These are phyloP conservation scores for Emmonsiellopsis sp. DNA, from an alignment of 2,329 filamentous ascomycete genomes.

Conservation along the genomic window DNA sequence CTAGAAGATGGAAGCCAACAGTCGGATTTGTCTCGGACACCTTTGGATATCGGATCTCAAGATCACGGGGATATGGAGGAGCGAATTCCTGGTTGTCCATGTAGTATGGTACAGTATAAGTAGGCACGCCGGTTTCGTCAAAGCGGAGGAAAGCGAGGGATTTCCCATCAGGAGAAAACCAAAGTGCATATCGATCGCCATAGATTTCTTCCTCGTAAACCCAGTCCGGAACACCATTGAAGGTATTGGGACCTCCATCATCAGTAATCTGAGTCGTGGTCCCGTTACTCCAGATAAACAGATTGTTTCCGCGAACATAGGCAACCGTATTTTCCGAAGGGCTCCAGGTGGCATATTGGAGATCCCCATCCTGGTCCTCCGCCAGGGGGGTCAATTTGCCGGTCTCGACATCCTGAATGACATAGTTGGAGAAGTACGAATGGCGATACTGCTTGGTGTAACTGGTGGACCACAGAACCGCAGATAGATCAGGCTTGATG, in stretches of 20 bases:
- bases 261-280: slow-evolving; percentile 58
- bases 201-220: slow-evolving; percentile 84
- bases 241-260: slow-evolving; percentile 73
- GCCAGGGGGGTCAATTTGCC: slow-evolving; percentile 49
- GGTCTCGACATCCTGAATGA: slow-evolving; percentile 52
- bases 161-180: slow-evolving; percentile 83
- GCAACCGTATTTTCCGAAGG: slow-evolving; percentile 52
- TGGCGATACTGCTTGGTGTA: slow-evolving; percentile 60
- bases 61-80: slow-evolving; percentile 52
- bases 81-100: slow-evolving; percentile 51
- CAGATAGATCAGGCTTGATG: slow-evolving; percentile 51
- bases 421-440: slow-evolving; percentile 60
- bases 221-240: slow-evolving; percentile 93
- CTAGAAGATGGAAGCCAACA: slow-evolving; percentile 51
- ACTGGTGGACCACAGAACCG: slow-evolving; percentile 55
- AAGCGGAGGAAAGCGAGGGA: slow-evolving; percentile 82
- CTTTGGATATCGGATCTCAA: slow-evolving; percentile 60
- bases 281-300: slow-evolving; percentile 51
- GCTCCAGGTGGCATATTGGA: slow-evolving; percentile 58
- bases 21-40: slow-evolving; percentile 60
- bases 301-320: slow-evolving; percentile 58
- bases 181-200: slow-evolving; percentile 64
- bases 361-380: slow-evolving; percentile 52
- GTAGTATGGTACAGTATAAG: slow-evolving; percentile 58
- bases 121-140: slow-evolving; percentile 63